Percentiles rank a stretch among this genome's conserved stretches.
Conservation (phyloP, 192 early-diverging fungal genomes). For the Coemansia sp. region DNA sequence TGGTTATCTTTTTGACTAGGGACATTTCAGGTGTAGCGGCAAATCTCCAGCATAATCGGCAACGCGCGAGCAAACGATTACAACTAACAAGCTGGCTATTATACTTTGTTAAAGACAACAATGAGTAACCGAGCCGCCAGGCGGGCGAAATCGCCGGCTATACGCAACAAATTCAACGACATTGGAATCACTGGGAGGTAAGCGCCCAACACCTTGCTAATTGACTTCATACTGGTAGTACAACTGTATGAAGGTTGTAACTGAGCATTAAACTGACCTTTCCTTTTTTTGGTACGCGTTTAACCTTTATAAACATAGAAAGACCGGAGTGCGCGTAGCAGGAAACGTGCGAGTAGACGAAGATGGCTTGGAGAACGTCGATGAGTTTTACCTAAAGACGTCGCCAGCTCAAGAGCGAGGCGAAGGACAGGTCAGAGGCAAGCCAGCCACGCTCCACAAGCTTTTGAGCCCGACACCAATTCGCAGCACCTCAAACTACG, state of each 20-base stretch:
- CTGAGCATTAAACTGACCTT: not conserved
- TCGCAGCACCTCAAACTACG: slow-evolving; percentile 29
- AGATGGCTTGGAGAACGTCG: slow-evolving; percentile 51
- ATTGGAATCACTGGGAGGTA: slow-evolving; percentile 43
- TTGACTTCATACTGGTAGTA: not conserved
- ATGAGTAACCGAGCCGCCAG: slow-evolving; percentile 40
- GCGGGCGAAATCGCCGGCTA: slow-evolving; percentile 44
- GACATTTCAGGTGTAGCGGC: not conserved
- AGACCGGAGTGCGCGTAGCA: slow-evolving; percentile 48
- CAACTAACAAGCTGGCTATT: not conserved
- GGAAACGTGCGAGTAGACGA: slow-evolving; percentile 42
- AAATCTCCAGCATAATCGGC: not conserved
- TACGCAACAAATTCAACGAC: slow-evolving; percentile 40
- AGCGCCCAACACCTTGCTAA: not conserved
- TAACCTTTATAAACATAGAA: slow-evolving; percentile 21
- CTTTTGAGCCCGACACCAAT: slow-evolving; percentile 48
- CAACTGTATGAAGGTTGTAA: not conserved
- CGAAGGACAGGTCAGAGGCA: not conserved
- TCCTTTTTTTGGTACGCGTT: not conserved
- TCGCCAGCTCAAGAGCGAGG: slow-evolving; percentile 26
- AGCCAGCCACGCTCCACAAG: slow-evolving; percentile 32
- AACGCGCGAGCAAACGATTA: not conserved
- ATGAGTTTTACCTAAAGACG: slow-evolving; percentile 51
- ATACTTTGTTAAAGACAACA: not conserved
- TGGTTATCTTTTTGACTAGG: not conserved